phyloP scores from a whole-genome alignment of 2,329 filamentous ascomycete species.

The Fusarium duplospermum region DNA sequence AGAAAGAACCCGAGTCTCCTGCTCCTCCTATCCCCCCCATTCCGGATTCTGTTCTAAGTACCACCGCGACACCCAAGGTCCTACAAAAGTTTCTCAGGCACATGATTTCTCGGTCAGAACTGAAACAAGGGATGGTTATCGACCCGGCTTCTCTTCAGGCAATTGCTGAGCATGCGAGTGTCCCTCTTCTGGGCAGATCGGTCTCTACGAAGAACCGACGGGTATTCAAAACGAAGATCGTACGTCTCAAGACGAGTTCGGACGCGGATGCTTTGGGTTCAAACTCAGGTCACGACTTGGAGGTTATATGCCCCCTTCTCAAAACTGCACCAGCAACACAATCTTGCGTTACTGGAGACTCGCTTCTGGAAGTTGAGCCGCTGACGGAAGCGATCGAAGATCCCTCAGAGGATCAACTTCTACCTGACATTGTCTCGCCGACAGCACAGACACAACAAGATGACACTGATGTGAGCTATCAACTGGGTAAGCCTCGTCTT shows the following conservation, averaged over 20 bases:
- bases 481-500: constrained; percentile 46
- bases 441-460: constrained; percentile 4
- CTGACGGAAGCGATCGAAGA: not conserved
- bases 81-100: constrained; percentile 45
- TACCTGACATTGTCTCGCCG: not conserved
- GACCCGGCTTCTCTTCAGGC: constrained; percentile 8
- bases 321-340: not conserved
- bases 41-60: not conserved
- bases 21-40: not conserved
- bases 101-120: constrained; percentile 40
- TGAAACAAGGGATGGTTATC: not conserved
- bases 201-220: constrained; percentile 20
- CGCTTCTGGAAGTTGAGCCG: not conserved
- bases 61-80: constrained; percentile 35
- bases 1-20: not conserved
- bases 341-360: not conserved
- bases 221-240: constrained; percentile 41
- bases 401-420: not conserved
- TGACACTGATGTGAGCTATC: constrained; percentile 1
- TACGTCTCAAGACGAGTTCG: constrained; percentile 33
- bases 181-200: constrained; percentile 6
- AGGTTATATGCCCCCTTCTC: not conserved
- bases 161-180: not conserved
- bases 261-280: not conserved
- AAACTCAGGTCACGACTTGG: not conserved